Evolutionary conservation across 768 basidiomycete species (phyloP).

Genomic region (Macrolepiota dolichaula): DNA sequence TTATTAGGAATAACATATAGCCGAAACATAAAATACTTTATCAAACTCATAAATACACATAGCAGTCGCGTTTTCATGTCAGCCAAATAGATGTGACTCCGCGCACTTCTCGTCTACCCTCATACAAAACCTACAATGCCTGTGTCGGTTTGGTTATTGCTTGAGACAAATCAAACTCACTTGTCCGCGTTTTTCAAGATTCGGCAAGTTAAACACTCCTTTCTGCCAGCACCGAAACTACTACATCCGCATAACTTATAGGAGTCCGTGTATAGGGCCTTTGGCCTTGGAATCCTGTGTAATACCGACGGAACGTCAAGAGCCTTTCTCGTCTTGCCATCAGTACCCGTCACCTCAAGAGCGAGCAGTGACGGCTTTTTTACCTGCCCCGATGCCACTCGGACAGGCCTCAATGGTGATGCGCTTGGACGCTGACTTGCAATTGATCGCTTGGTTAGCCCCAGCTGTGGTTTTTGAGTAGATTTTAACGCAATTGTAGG

Average conservation of each 20-base stretch:
- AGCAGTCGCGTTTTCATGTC: background rate
- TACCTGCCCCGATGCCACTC: background rate
- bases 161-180: background rate
- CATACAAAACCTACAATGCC: background rate
- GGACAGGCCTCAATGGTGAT: background rate
- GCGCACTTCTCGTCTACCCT: background rate
- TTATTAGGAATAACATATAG: background rate
- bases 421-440: background rate
- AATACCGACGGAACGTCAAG: background rate
- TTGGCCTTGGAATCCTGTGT: background rate
- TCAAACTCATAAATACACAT: background rate
- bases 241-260: background rate
- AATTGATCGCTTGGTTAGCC: background rate
- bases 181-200: background rate
- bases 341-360: background rate
- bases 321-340: background rate
- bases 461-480: background rate
- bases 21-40: background rate
- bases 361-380: background rate
- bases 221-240: background rate
- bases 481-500: background rate
- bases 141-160: background rate
- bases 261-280: background rate
- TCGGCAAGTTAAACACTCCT: conserved; percentile 1
- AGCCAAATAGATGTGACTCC: background rate